Base-by-base conservation (phyloP, 148 eudicot species). In the Spergularia marina region DNA sequence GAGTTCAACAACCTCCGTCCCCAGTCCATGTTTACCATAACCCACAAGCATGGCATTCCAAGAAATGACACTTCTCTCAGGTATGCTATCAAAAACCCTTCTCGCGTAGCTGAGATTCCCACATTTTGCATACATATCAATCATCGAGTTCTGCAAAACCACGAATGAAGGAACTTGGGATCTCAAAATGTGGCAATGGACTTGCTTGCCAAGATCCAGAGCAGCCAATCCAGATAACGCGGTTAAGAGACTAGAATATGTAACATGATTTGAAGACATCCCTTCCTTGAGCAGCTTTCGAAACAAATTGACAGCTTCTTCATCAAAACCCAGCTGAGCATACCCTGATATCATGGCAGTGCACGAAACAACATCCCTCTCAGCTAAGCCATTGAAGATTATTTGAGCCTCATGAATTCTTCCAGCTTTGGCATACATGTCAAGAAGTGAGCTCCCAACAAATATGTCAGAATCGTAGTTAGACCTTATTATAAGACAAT, bases 51-150 rank as follows among this genome's bases (percentile, higher is more conserved):
- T 91, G 41, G 97, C 86, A 61, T 94, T 94, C 98, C 98, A 94
- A n/a, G 98, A 87, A 44, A 88, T 79, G 36, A 85, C 91, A 70
- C 87, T 94, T 81, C 90, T 91, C 58, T 89, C 97, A 25, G 88
- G 54, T 86, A 94, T 83, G 65, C 74, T 79, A 84, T 94, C 86
- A 75, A 94, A 94, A 23, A 94, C 39, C 71, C 91, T 86, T 82
- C 95, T 90, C 4, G 95, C 86, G 53, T 94, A 94, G 40, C 68
- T 61, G 21, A 91, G 86, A 70, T 87, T 86, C 74, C 98, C 98
- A 85, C 94, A 91, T 86, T 94, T 94, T 67, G 98, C 87, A 68
- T 94, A 94, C 98, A 94, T 94, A 85, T 94, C 97, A 76, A 94
- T 89, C 40, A 94, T 80, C 15, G 97, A 91, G 78, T 94, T 94